These are phyloP conservation scores for Barnettozyma salicaria DNA, from an alignment of 805 yeast genomes.

Conservation along the genomic window DNA sequence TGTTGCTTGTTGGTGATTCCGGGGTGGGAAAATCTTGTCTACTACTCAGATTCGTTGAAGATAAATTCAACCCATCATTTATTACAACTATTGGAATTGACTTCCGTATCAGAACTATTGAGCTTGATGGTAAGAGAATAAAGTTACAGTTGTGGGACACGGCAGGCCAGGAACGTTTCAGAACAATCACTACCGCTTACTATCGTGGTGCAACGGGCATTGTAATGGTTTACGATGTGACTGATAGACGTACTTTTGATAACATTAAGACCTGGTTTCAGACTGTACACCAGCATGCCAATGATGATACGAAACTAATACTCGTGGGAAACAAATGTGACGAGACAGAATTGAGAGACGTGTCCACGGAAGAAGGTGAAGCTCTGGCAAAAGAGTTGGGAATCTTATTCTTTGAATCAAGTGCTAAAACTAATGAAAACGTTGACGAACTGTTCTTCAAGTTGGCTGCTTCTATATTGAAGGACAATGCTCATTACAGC, in stretches of 20 bases:
- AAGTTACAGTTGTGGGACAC: slow-evolving; percentile 97
- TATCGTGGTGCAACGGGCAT: slow-evolving; percentile 89
- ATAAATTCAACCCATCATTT: slow-evolving; percentile 92
- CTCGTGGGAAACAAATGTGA: slow-evolving; percentile 96
- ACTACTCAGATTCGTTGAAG: slow-evolving; percentile 88
- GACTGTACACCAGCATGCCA: slow-evolving; percentile 94
- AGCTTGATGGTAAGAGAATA: slow-evolving; percentile 85
- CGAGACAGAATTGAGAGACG: slow-evolving; percentile 81
- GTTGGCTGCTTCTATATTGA: slow-evolving; percentile 46
- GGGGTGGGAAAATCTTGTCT: slow-evolving; percentile 89
- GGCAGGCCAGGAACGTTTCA: slow-evolving; percentile 94
- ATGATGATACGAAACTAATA: slow-evolving; percentile 90
- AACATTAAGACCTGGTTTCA: slow-evolving; percentile 93
- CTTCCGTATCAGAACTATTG: slow-evolving; percentile 94
- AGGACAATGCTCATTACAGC: slow-evolving; percentile 30
- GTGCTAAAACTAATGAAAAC: slow-evolving; percentile 89
- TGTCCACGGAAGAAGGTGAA: slow-evolving; percentile 86
- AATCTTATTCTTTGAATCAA: slow-evolving; percentile 89
- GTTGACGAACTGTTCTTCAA: slow-evolving; percentile 90
- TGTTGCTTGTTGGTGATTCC: slow-evolving; percentile 89
- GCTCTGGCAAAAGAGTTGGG: slow-evolving; percentile 80
- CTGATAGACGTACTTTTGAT: slow-evolving; percentile 86
- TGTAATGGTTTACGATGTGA: slow-evolving; percentile 75
- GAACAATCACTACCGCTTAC: slow-evolving; percentile 91
- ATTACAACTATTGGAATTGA: slow-evolving; percentile 98